Base-by-base conservation (phyloP, 179 eudicot genomes). In the Heliamphora pulchella region DNA sequence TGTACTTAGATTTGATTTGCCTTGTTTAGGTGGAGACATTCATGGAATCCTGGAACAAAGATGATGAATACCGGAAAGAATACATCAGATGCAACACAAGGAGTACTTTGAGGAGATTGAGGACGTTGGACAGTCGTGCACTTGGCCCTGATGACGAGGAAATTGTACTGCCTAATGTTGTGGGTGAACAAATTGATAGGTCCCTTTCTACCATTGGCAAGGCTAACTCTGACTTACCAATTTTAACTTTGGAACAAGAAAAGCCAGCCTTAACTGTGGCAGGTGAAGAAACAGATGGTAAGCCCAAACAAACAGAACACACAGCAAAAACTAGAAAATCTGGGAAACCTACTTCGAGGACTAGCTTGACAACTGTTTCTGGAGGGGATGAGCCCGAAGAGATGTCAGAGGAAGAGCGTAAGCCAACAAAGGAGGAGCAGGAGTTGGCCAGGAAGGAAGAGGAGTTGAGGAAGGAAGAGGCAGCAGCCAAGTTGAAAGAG, bases 131-230 rank as follows among this genome's bases (percentile, higher is more conserved):
- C 78, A 96, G 98, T 46, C 93, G 93, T 68, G 79, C 96, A 61
- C 94, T 92, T 75, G 99, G 94, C 80, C 92, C 91, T n/a, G 89
- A 90, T 81, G 97, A 96, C 84, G 87, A 86, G 82, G 87, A 88
- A 22, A 86, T 84, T 70, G 31, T 81, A 2, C 75, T 89, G n/a
- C 85, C 86, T n/a, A 80, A 61, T 81, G 78, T 81, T 46, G 79
- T 79, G 74, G 75, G 80, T 73, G 84, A 79, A 78, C 89, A 86
- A 82, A 86, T 46, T 55, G 80, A 78, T 57, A 65, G 72, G 22
- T 74, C 79, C 46, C 46, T 59, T 48, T 74, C 71, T 65, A 57
- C 55, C 41, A 74, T 85, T n/a, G 63, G 68, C 73, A 87, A 86
- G 78, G 82, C 75, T 48, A 84, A 64, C 46, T 68, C 81, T 1